phyloP scores from a whole-genome alignment of 2,329 filamentous ascomycete genomes.

The Cladosporium colombiae region DNA sequence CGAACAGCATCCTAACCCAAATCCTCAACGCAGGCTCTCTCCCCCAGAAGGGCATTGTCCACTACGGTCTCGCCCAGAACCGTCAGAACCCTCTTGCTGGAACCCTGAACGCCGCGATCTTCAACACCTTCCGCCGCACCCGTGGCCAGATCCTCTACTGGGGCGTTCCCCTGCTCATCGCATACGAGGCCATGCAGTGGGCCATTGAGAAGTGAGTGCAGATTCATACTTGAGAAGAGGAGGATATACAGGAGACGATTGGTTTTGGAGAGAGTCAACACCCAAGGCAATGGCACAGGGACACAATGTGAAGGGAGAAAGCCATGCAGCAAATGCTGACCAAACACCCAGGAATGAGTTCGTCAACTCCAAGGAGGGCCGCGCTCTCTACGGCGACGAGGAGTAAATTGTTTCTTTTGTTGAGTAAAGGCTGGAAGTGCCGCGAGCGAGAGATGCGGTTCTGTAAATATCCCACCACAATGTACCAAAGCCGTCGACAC shows the following conservation, averaged over 20 bases:
- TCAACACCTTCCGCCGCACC: constrained; percentile 92
- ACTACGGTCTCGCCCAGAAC: constrained; percentile 81
- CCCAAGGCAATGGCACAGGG: neutral
- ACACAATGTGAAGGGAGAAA: neutral
- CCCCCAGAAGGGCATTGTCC: constrained; percentile 62
- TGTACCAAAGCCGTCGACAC: constrained; percentile 14
- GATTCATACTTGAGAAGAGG: neutral
- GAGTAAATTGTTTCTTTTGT: constrained; percentile 33
- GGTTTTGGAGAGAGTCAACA: neutral
- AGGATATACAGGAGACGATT: neutral
- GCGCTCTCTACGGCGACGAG: constrained; percentile 53
- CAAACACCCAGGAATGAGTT: constrained; percentile 66
- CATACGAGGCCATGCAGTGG: constrained; percentile 86
- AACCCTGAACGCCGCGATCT: constrained; percentile 76
- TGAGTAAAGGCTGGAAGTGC: constrained; percentile 12
- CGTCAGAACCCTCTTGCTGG: constrained; percentile 85
- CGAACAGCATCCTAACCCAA: neutral
- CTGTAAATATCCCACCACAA: constrained; percentile 17
- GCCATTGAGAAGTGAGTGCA: constrained; percentile 77
- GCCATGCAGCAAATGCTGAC: constrained; percentile 23
- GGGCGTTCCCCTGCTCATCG: constrained; percentile 73
- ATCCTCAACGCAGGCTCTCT: constrained; percentile 41
- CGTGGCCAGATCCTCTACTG: constrained; percentile 87
- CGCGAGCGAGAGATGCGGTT: constrained; percentile 11
- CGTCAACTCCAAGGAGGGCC: constrained; percentile 76